Percentiles rank a stretch among this genome's conserved stretches.
phyloP scores from a whole-genome alignment of 768 basidiomycete genomes.

The Leucosporidium yakuticum region DNA sequence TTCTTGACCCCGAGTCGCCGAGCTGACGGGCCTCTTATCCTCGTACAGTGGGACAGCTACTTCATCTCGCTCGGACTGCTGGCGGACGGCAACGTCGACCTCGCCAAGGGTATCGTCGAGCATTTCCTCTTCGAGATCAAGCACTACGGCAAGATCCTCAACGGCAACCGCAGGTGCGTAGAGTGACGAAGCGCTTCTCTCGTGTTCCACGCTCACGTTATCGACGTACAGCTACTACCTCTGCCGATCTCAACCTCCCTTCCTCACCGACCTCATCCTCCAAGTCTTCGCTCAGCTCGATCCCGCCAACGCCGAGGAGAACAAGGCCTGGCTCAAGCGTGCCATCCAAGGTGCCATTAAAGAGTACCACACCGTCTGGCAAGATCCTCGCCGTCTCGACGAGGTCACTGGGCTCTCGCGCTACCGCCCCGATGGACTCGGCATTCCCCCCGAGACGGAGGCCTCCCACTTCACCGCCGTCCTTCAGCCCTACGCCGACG shows the following conservation, averaged over 20 bases:
- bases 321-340: slow-evolving; percentile 85
- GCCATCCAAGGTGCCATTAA: slow-evolving; percentile 97
- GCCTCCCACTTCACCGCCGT: slow-evolving; percentile 97
- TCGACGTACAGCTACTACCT: slow-evolving; percentile 58
- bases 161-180: slow-evolving; percentile 76
- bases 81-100: slow-evolving; percentile 84
- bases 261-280: slow-evolving; percentile 96
- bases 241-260: slow-evolving; percentile 91
- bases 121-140: slow-evolving; percentile 99
- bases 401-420: slow-evolving; percentile 89
- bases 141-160: slow-evolving; percentile 61
- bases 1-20: too few species aligned
- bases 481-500: slow-evolving; percentile 86
- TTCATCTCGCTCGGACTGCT: slow-evolving; percentile 89
- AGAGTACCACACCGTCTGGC: slow-evolving; percentile 98
- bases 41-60: slow-evolving; percentile 57
- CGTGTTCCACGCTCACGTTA: not conserved
- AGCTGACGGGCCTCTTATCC: not conserved
- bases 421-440: slow-evolving; percentile 85
- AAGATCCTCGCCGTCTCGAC: slow-evolving; percentile 88
- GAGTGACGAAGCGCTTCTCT: slow-evolving; percentile 30
- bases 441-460: slow-evolving; percentile 97
- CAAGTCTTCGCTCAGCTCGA: slow-evolving; percentile 97
- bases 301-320: slow-evolving; percentile 67
- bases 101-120: slow-evolving; percentile 97